phyloP scores from a whole-genome alignment of 768 basidiomycete genomes.

The Amyloporia xantha region DNA sequence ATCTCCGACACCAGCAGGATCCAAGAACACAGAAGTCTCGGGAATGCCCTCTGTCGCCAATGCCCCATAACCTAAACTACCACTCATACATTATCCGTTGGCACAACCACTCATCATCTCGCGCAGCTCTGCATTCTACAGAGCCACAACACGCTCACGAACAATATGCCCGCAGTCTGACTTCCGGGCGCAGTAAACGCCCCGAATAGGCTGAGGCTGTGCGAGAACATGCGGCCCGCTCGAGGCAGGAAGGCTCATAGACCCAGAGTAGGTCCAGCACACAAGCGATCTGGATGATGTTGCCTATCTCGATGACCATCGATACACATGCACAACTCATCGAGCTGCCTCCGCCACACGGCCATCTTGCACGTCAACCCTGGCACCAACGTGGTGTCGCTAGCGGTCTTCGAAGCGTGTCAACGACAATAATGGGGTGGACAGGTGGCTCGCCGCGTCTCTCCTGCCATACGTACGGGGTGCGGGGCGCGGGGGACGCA shows the following conservation, averaged over 20 bases:
- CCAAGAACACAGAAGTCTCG: no score
- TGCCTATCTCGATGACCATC: conserved; percentile 5
- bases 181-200: not conserved
- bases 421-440: no score
- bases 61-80: no score
- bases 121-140: not conserved
- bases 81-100: not conserved
- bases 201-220: conserved; percentile 1
- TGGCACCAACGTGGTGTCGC: no score
- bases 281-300: not conserved
- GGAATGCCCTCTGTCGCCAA: no score
- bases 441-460: no score
- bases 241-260: conserved; percentile 2
- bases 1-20: no score
- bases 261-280: not conserved
- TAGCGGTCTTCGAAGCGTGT: no score
- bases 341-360: no score
- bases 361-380: no score
- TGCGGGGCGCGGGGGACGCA: not conserved
- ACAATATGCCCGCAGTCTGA: not conserved
- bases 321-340: conserved; percentile 2
- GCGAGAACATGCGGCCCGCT: conserved; percentile 4
- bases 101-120: not conserved
- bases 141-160: not conserved
- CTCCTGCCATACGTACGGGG: no score